phyloP scores from a whole-genome alignment of 495 filamentous ascomycete species.

The Daldinia vernicosa region DNA sequence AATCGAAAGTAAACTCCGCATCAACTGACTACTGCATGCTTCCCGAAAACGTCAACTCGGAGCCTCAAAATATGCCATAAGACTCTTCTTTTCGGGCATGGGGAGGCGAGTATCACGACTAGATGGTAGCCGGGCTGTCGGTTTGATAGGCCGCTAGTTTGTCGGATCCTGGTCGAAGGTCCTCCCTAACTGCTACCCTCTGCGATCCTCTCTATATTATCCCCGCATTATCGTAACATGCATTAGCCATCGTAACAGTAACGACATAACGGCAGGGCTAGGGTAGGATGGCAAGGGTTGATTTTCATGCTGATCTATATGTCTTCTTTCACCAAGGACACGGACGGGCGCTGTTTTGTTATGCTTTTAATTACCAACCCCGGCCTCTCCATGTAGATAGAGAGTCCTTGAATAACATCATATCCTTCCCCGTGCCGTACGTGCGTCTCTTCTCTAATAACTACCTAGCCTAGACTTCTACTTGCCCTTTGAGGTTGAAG shows the following conservation, averaged over 20 bases:
- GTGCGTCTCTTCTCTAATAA: not conserved
- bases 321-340: constrained; percentile 9
- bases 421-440: constrained; percentile 12
- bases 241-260: constrained; percentile 22
- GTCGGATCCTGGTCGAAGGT: constrained; percentile 18
- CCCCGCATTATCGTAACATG: constrained; percentile 38
- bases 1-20: not conserved
- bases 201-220: constrained; percentile 24
- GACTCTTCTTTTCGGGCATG: constrained; percentile 13
- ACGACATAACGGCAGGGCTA: constrained; percentile 7
- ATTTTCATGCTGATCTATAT: constrained; percentile 1
- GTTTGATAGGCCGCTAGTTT: constrained; percentile 37
- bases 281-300: not conserved
- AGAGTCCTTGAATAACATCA: constrained; percentile 30
- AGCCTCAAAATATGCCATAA: constrained; percentile 15
- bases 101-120: constrained; percentile 10
- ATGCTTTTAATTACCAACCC: constrained; percentile 24
- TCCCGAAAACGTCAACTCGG: constrained; percentile 31
- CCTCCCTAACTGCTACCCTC: constrained; percentile 14
- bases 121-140: constrained; percentile 36
- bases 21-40: not conserved
- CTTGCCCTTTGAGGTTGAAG: not conserved
- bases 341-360: constrained; percentile 5
- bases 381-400: not conserved
- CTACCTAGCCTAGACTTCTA: not conserved